Evolutionary conservation across 352 stramenopile genomes (phyloP).

Genomic region (Saprolegnia parasitica): DNA sequence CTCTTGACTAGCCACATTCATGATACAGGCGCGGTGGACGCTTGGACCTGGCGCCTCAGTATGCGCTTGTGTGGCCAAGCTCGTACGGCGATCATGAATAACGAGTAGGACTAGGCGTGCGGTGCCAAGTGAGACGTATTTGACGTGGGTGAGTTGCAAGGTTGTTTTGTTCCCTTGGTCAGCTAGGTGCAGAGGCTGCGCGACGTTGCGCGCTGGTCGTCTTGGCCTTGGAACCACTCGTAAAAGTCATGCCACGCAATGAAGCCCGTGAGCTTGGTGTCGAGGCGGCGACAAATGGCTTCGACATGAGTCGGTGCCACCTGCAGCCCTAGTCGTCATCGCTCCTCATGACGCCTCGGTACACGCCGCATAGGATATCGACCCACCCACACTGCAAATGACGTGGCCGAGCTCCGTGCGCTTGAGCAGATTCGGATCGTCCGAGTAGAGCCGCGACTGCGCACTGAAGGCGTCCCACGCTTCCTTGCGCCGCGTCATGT

Average conservation of each 20-base stretch:
- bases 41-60: no score
- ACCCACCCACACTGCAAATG: not conserved
- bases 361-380: not conserved
- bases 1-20: no score
- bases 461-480: conserved; percentile 25
- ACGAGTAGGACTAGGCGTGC: no score
- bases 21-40: no score
- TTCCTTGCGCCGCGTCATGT: conserved; percentile 26
- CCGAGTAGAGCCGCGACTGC: conserved; percentile 16
- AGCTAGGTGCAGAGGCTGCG: not conserved
- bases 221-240: conserved; percentile 26
- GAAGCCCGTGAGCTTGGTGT: conserved; percentile 23
- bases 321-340: not conserved
- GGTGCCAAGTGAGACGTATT: no score
- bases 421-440: conserved; percentile 26
- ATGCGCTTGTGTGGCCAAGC: no score
- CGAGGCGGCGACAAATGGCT: conserved; percentile 15
- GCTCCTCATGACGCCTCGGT: not conserved
- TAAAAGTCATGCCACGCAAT: conserved; percentile 26
- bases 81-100: no score
- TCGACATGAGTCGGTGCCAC: not conserved
- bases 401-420: conserved; percentile 20
- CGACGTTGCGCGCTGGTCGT: conserved; percentile 1
- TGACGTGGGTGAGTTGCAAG: no score
- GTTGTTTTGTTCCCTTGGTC: no score